These are phyloP conservation scores for Globisporangium recalcitrans DNA, from an alignment of 352 stramenopile genomes.

Conservation along the genomic window DNA sequence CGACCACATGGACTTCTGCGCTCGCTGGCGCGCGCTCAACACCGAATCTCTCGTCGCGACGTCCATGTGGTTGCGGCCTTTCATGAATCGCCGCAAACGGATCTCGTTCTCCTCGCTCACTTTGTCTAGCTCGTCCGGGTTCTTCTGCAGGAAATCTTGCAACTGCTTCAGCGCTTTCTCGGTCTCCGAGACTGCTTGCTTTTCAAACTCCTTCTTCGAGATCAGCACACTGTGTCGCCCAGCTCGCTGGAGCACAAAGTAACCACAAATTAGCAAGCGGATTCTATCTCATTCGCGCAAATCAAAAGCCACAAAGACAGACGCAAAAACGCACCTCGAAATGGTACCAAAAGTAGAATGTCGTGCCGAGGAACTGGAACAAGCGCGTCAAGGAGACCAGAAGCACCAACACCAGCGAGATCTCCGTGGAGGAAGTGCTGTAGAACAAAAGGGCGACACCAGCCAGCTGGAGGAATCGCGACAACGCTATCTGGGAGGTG, in stretches of 20 bases:
- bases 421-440: constrained; percentile 75
- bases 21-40: constrained; percentile 22
- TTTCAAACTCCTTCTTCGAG: constrained; percentile 66
- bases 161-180: constrained; percentile 69
- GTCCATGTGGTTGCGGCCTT: constrained; percentile 72
- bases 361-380: constrained; percentile 65
- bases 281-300: constrained; percentile 15
- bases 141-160: constrained; percentile 55
- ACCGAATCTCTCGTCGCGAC: constrained; percentile 44
- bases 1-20: constrained; percentile 32
- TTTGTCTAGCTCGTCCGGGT: constrained; percentile 70
- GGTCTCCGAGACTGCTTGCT: constrained; percentile 61
- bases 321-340: constrained; percentile 39
- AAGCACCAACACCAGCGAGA: constrained; percentile 66
- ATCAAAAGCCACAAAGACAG: not conserved
- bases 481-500: constrained; percentile 59
- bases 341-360: constrained; percentile 82
- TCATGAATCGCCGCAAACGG: constrained; percentile 70
- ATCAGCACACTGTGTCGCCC: constrained; percentile 68
- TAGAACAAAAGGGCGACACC: constrained; percentile 72
- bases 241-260: constrained; percentile 8
- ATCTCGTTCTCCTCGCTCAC: constrained; percentile 82
- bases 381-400: constrained; percentile 61
- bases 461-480: constrained; percentile 48
- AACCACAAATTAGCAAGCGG: constrained; percentile 8